Evolutionary conservation across 1,139 yeast genomes (phyloP).

Genomic region (Yamadazyma siamensis): DNA sequence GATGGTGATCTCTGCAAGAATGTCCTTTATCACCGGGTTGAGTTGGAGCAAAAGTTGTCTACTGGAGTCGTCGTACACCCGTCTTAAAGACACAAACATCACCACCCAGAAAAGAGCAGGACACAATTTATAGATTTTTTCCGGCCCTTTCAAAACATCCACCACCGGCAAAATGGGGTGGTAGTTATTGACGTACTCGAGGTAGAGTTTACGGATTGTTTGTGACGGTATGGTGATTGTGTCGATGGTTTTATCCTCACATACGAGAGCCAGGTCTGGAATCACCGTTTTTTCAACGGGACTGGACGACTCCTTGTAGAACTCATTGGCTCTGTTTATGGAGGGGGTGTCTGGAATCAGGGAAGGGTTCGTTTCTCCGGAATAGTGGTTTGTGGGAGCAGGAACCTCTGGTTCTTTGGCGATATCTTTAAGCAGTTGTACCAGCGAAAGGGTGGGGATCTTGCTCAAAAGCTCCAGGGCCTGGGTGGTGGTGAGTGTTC

Average conservation of each 20-base stretch:
- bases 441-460: slow-evolving; percentile 22
- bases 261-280: slow-evolving; percentile 41
- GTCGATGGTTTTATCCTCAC: slow-evolving; percentile 68
- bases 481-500: slow-evolving; percentile 50
- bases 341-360: slow-evolving; percentile 36
- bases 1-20: slow-evolving; percentile 82
- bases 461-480: slow-evolving; percentile 43
- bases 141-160: slow-evolving; percentile 79
- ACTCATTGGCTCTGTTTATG: slow-evolving; percentile 15
- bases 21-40: slow-evolving; percentile 68
- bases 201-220: slow-evolving; percentile 61
- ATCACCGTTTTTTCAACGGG: slow-evolving; percentile 16
- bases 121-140: slow-evolving; percentile 68
- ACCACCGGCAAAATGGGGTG: slow-evolving; percentile 88
- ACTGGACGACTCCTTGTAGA: slow-evolving; percentile 2
- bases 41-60: slow-evolving; percentile 46
- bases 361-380: slow-evolving; percentile 14
- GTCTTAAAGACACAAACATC: slow-evolving; percentile 75
- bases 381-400: slow-evolving; percentile 5
- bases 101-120: slow-evolving; percentile 95
- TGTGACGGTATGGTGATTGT: slow-evolving; percentile 57
- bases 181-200: slow-evolving; percentile 69
- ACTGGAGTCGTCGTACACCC: slow-evolving; percentile 42
- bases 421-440: neutral
- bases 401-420: neutral